A percentile compares a stretch with the other conserved stretches of the same genome.
phyloP scores from a whole-genome alignment of 1,139 yeast genomes.

The Candida labiduridarum region DNA sequence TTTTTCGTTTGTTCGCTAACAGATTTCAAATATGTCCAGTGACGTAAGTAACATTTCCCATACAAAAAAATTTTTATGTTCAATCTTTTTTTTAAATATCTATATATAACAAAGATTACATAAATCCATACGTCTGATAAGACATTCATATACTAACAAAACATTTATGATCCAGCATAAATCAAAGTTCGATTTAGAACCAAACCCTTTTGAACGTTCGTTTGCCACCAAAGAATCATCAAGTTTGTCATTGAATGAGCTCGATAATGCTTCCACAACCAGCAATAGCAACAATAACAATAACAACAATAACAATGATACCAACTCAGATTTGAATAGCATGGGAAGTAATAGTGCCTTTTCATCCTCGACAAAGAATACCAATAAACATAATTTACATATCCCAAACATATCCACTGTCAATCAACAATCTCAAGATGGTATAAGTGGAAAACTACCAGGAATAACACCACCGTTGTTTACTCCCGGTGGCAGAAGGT shows the following conservation, averaged over 20 bases:
- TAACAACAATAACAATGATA: slow-evolving; percentile 1
- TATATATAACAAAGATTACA: neutral
- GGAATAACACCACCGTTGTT: slow-evolving; percentile 56
- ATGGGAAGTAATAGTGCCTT: slow-evolving; percentile 3
- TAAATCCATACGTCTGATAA: neutral
- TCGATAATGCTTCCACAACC: neutral
- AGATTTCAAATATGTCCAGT: slow-evolving; percentile 10
- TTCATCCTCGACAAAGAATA: slow-evolving; percentile 4
- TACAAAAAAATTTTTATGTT: slow-evolving; percentile 1
- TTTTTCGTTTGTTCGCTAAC: neutral
- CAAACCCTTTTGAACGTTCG: slow-evolving; percentile 93
- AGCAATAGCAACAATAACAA: slow-evolving; percentile 11
- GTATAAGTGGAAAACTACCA: slow-evolving; percentile 31
- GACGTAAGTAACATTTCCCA: slow-evolving; percentile 15
- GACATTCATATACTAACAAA: slow-evolving; percentile 21
- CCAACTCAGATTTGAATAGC: slow-evolving; percentile 7
- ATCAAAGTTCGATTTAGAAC: slow-evolving; percentile 77
- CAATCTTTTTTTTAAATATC: neutral
- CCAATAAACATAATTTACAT: slow-evolving; percentile 37
- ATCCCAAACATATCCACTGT: slow-evolving; percentile 35
- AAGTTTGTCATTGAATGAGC: slow-evolving; percentile 6
- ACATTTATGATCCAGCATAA: slow-evolving; percentile 29
- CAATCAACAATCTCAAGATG: slow-evolving; percentile 16
- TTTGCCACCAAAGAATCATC: slow-evolving; percentile 63
- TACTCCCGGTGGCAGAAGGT: slow-evolving; percentile 63